Base-by-base conservation (phyloP, 139 green algal species). In the Ulvella scutata region DNA sequence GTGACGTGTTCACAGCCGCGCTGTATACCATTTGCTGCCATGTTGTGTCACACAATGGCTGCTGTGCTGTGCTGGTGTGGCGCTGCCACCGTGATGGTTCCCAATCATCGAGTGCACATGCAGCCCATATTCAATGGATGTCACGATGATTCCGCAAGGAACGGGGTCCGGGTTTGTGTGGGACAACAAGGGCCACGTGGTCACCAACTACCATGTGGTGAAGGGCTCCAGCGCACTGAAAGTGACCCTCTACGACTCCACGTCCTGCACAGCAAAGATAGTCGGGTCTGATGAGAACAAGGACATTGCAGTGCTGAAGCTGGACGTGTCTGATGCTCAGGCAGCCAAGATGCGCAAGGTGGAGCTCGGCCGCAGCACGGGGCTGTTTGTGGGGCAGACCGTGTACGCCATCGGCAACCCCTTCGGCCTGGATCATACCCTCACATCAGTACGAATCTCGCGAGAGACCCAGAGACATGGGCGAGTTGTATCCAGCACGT, bases 361-460 rank as follows among this genome's bases (percentile, higher is more conserved):
- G 35, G 38, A 51, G 37, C 62, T 83, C 28, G 80, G 78, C 31
- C 77, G 43, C 36, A 77, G 40, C 21, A 79, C 61, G 3, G 82
- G 82, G 43, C 75, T 93, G 28, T 40, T 87, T 33, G 88, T 94
- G 28, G 87, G 87, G 3, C 87, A 93, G 77, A 76, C 76, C 21
- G 86, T 91, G 40, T 94, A 79, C 79, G 89, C 82, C 9, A 85
- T 95, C 33, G 87, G 85, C 40, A 93, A 93, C 75, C 83, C 89
- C 1, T 91, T 87, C 74, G 90, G 90, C 4, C 80, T 95, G 74
- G 86, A 93, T 67, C 88, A 92, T 80, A 92, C 86, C 0, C 81
- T 95, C 4, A 93, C 85, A 43, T 74, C 79, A 74, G 82, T 74
- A 26, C 51, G 51, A 23, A 10, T 26, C 51, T n/a, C n/a, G n/a